Evolutionary conservation across 768 basidiomycete genomes (phyloP).

Genomic region (Tricholoma furcatifolium): DNA sequence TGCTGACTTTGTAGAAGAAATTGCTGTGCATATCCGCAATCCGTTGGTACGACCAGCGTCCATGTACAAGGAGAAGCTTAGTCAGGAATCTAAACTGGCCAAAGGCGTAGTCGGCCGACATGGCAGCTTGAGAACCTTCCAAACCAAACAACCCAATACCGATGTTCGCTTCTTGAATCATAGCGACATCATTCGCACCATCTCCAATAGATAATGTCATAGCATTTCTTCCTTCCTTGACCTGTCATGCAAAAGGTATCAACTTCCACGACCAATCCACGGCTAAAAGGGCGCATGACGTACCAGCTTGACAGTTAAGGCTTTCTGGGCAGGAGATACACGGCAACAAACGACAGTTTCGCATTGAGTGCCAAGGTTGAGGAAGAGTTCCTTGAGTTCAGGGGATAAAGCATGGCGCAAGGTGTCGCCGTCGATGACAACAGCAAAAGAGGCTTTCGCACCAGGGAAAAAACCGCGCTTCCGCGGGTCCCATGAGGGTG

Average conservation of each 20-base stretch:
- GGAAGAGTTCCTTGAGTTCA: slow-evolving; percentile 80
- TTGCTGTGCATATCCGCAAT: slow-evolving; percentile 96
- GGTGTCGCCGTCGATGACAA: slow-evolving; percentile 96
- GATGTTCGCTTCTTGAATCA: slow-evolving; percentile 99
- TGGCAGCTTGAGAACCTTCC: slow-evolving; percentile 97
- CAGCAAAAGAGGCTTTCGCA: slow-evolving; percentile 78
- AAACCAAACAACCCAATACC: slow-evolving; percentile 92
- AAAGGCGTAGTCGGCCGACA: slow-evolving; percentile 99
- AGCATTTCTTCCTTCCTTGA: slow-evolving; percentile 92
- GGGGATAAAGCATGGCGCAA: slow-evolving; percentile 76
- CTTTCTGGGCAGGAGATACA: slow-evolving; percentile 97
- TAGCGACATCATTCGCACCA: slow-evolving; percentile 97
- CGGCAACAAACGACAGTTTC: slow-evolving; percentile 98
- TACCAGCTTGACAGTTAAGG: slow-evolving; percentile 91
- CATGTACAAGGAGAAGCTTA: slow-evolving; percentile 89
- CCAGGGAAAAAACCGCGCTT: slow-evolving; percentile 69
- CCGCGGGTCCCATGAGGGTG: slow-evolving; percentile 58
- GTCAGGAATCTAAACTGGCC: slow-evolving; percentile 96
- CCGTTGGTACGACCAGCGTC: slow-evolving; percentile 96
- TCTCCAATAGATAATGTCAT: slow-evolving; percentile 98
- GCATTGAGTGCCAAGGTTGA: slow-evolving; percentile 93
- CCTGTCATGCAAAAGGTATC: slow-evolving; percentile 40
- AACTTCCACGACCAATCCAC: not conserved
- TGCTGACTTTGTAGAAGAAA: slow-evolving; percentile 93
- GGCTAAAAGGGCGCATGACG: slow-evolving; percentile 21